Evolutionary conservation across 1,284 basidiomycete genomes (phyloP), one percentile per base, ranked within the genome.

Genomic region (Sporisorium exsertum): DNA sequence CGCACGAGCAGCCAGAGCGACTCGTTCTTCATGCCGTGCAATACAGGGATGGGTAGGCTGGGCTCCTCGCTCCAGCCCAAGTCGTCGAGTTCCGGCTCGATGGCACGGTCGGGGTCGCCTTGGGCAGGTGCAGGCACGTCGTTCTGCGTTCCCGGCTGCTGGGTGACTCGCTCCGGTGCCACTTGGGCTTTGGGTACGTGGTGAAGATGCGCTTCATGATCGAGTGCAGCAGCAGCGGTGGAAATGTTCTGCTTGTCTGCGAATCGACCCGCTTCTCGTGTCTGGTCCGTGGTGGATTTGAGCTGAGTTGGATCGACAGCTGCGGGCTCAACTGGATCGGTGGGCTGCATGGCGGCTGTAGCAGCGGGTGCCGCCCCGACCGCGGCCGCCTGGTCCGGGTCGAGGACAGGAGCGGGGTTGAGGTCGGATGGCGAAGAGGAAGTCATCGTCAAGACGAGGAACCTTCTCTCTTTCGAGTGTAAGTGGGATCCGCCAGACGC

Each of bases 1-100:
- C 87, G 77, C 6, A 88, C 78, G n/a, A 88, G 80, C 43, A 84
- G 81, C 82, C 87, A 88, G 12, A 88, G 69, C 32, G 87, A 84
- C 24, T 87, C 87, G 68, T 88, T 88, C 53, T 83, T 73, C 37
- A 87, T 68, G 5, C 87, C 87, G 43, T 77, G 74, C 26, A 86
- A 58, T 10, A 84, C 77, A 6, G 81, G 81, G 20, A 78, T 68
- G 26, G 78, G 78, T 7, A 79, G 59, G 10, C 45, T 56, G n/a
- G 79, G 81, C 47, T 81, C 68, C 51, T 72, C 72, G 66, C 70
- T 72, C 81, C 81, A 82, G 8, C 80, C 80, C 18, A 82, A 56
- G 33, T 82, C 80, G 32, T 72, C 54, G n/a, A 79, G 47, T 29
- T 70, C 80, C 13, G 79, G 79, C 50, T 82, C 80, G 42, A 73